Evolutionary conservation across 2,329 filamentous ascomycete species (phyloP), one percentile per base, ranked within the genome.

Genomic region (Neocucurbitaria cava): DNA sequence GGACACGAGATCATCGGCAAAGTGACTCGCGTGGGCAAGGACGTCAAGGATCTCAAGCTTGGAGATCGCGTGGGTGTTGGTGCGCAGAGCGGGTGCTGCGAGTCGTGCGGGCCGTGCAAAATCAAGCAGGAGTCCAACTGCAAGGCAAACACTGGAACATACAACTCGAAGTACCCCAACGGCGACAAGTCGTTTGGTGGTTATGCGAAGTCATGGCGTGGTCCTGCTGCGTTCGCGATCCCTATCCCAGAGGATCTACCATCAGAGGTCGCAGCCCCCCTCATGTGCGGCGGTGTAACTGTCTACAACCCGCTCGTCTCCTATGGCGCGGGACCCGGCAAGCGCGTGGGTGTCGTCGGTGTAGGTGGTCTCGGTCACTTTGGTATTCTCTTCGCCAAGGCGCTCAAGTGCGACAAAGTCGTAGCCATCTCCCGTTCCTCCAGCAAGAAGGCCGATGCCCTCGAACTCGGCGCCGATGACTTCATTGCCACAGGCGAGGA

Each of bases 231-330:
- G 76, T 93, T 84, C 71, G 82, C 81, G 9, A 84, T 86, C 70
- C 87, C 87, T 60, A 93, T 96, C 59, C 91, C 91, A 17, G 90
- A 92, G n/a, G 85, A 81, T 43, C 83, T 95, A 36, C 70, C 78
- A 53, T 79, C 73, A 35, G 76, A 75, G 46, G 76, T 86, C 46
- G 90, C 87, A 1, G 91, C 90, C 1, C 90, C 89, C 5, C 91
- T 93, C 87, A 83, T 95, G 66, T 96, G 91, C 75, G 91, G 90
- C 31, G 91, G 92, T 60, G 82, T 95, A 56, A 95, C 91, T 1
- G 86, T 87, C 38, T 96, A 88, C 80, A 89, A 85, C 58, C 91
- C 92, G 1, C 82, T 96, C 6, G 86, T 89, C 46, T 83, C 90
- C 23, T 87, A 92, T 65, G 89, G 89, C n/a, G 83, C 84, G 48